Conservation (phyloP, 345 rosid genomes). For the Brassica carinata region DNA sequence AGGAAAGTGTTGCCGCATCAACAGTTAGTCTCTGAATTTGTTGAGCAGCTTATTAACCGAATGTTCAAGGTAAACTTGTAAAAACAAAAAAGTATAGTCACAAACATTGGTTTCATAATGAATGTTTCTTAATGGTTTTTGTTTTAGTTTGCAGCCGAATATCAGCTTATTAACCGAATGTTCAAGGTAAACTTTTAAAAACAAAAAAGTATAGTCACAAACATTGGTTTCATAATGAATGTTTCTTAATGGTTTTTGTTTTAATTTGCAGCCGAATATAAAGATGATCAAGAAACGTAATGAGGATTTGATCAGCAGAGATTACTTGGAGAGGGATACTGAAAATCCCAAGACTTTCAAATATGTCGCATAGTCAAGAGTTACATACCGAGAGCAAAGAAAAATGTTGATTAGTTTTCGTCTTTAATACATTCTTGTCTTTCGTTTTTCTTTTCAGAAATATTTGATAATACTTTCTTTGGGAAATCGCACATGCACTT, state of each 20-base stretch:
- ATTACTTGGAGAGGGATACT: constrained; percentile 76
- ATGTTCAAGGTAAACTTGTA: constrained; percentile 67
- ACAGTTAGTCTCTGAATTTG: constrained; percentile 73
- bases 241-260: not conserved
- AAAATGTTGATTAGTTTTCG: not conserved
- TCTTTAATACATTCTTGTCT: not conserved
- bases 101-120: not conserved
- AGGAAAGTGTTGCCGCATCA: constrained; percentile 74
- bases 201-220: not conserved
- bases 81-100: not conserved
- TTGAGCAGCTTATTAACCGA: constrained; percentile 79
- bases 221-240: not conserved
- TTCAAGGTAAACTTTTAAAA: constrained; percentile 52
- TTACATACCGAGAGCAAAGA: not conserved
- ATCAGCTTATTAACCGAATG: constrained; percentile 83
- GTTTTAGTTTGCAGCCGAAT: constrained; percentile 49
- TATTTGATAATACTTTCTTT: not conserved
- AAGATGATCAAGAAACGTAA: constrained; percentile 89
- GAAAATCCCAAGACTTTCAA: constrained; percentile 59
- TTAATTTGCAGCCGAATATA: constrained; percentile 55
- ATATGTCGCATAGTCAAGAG: constrained; percentile 55
- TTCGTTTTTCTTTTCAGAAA: not conserved
- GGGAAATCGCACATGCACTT: too few species aligned
- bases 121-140: not conserved
- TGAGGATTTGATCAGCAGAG: constrained; percentile 75